Base-by-base conservation (phyloP, 2,329 filamentous ascomycete genomes). In the Colletotrichum sp. region DNA sequence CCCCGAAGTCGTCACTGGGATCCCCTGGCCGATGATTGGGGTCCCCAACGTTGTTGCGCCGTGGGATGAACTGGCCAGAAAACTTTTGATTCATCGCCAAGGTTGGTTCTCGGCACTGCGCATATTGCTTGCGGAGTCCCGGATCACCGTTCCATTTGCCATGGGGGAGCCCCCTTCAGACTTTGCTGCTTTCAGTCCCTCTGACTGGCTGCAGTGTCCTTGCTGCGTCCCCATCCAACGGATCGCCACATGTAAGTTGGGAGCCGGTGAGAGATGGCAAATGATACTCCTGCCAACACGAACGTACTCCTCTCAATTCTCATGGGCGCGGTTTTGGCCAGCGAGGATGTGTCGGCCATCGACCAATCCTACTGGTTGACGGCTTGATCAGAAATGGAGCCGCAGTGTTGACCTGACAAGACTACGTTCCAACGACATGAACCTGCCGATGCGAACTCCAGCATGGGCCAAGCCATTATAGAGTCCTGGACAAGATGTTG, bases 81-180 rank as follows among this genome's bases (percentile, higher is more conserved):
- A 30, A 73, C 70, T 65, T 73, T 36, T 69, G 73, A 60, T 68
- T 65, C 64, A 59, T 69, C 49, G 70, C 70, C 73, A 76, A 73
- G 70, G 72, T 73, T 76, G 59, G 70, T 57, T 57, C 64, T 76
- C 70, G 73, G 73, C 70, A 76, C 73, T 76, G 70, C 44, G 52
- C 70, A 76, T 73, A 76, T 69, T 69, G 70, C 65, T 65, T 76
- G 72, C 68, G 72, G 68, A 75, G 72, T 75, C 72, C 72, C 72
- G 72, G 68, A 66, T 71, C 62, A 60, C 44, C 68, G 28, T 71
- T 64, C 64, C 57, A 69, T 63, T 73, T 69, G 64, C 63, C 52
- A 64, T 63, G 49, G 70, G 32, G 73, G 57, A 32, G 69, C 44
- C 70, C 34, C 64, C 24, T 28, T 73, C 64, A 69, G 57, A 59